A percentile compares a stretch with the other conserved stretches of the same genome.
phyloP scores from a whole-genome alignment of 108 stramenopile species.

The Chaetoceros muelleri region DNA sequence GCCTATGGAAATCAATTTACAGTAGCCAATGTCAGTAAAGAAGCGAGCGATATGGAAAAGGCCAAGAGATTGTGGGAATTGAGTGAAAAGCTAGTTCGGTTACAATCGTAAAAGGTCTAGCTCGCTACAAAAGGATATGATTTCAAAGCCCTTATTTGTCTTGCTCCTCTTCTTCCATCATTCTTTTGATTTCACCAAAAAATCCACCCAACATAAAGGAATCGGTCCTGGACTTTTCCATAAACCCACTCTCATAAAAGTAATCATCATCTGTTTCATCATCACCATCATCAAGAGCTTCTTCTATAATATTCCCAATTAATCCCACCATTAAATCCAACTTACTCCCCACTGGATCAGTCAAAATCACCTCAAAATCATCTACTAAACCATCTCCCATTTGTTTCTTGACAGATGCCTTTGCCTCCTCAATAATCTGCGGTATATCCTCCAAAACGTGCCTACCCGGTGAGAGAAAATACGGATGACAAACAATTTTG shows the following conservation, averaged over 20 bases:
- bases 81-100: conserved; percentile 55
- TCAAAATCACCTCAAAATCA: conserved; percentile 30
- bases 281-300: neutral
- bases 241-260: neutral
- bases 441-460: conserved; percentile 87
- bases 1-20: conserved; percentile 68
- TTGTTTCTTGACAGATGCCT: neutral
- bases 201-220: neutral
- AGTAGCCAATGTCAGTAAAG: conserved; percentile 40
- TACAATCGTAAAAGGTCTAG: too few species aligned
- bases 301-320: conserved; percentile 4
- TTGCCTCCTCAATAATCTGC: conserved; percentile 58
- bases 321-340: conserved; percentile 39
- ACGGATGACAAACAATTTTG: conserved; percentile 83
- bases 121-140: neutral
- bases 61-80: conserved; percentile 61
- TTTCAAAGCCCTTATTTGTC: neutral
- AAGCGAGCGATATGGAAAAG: conserved; percentile 61
- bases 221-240: neutral
- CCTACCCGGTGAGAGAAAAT: conserved; percentile 80
- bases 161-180: neutral
- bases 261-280: neutral
- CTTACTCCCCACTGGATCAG: conserved; percentile 39
- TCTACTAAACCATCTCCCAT: conserved; percentile 14
- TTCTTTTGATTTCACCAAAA: neutral